Evolutionary conservation across 352 stramenopile species (phyloP).

Genomic region (Phytophthora boehmeriae): DNA sequence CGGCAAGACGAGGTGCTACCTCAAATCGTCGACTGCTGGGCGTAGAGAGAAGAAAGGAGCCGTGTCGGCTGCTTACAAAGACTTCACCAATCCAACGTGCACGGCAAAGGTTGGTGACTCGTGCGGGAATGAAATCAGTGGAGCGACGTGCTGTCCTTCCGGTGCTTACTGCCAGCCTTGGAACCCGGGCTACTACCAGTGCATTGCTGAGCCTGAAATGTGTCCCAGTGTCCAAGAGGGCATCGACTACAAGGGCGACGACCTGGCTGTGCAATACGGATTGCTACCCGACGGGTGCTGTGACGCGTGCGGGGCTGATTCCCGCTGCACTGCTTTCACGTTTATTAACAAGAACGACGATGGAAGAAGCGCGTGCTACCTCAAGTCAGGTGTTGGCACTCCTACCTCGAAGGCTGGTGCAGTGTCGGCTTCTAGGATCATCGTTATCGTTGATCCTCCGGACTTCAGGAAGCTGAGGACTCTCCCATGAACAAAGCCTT

Average conservation of each 20-base stretch:
- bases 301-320: conserved; percentile 43
- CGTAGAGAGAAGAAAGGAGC: conserved; percentile 42
- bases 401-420: conserved; percentile 32
- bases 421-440: conserved; percentile 52
- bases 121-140: conserved; percentile 43
- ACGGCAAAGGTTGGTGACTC: conserved; percentile 28
- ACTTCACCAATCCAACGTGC: conserved; percentile 31
- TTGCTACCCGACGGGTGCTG: conserved; percentile 56
- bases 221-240: conserved; percentile 44
- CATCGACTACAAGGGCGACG: conserved; percentile 55
- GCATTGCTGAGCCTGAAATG: conserved; percentile 41
- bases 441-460: too few species aligned
- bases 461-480: too few species aligned
- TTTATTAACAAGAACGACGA: conserved; percentile 68
- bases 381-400: conserved; percentile 46
- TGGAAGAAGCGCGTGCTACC: conserved; percentile 57
- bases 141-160: conserved; percentile 44
- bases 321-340: conserved; percentile 50
- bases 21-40: conserved; percentile 40
- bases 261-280: conserved; percentile 48
- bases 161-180: conserved; percentile 63
- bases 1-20: conserved; percentile 55
- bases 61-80: conserved; percentile 39
- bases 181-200: conserved; percentile 67
- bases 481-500: too few species aligned